Evolutionary conservation across 495 filamentous ascomycete species (phyloP).

Genomic region (Hyaloscypha hepaticicola): DNA sequence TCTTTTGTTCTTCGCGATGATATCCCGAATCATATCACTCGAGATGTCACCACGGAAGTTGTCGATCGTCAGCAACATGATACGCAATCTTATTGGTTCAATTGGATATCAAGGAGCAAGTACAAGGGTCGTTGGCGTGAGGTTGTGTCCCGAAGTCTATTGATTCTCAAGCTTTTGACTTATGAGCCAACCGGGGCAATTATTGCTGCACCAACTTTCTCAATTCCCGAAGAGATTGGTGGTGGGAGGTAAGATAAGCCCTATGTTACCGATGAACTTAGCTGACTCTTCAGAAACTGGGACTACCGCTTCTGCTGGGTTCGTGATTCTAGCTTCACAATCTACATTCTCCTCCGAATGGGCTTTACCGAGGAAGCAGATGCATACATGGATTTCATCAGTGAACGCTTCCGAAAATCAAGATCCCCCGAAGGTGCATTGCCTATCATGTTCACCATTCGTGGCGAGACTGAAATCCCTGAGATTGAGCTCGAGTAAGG

Average conservation of each 20-base stretch:
- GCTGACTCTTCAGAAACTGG: constrained; percentile 57
- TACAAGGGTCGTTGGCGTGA: constrained; percentile 72
- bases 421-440: constrained; percentile 50
- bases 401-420: constrained; percentile 57
- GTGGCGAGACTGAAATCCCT: constrained; percentile 68
- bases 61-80: constrained; percentile 60
- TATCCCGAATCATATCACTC: constrained; percentile 48
- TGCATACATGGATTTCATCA: constrained; percentile 73
- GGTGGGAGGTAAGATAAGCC: constrained; percentile 45
- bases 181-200: constrained; percentile 62
- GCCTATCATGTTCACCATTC: constrained; percentile 77
- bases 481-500: constrained; percentile 55
- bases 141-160: constrained; percentile 62
- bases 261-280: background rate
- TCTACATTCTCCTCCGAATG: constrained; percentile 72
- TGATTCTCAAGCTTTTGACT: constrained; percentile 71
- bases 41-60: constrained; percentile 49
- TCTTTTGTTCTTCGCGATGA: constrained; percentile 65
- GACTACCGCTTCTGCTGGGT: constrained; percentile 78
- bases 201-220: constrained; percentile 59
- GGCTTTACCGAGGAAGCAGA: constrained; percentile 74
- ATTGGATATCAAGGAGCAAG: constrained; percentile 66
- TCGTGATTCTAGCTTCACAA: constrained; percentile 69
- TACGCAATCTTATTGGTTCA: constrained; percentile 65
- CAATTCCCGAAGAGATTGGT: constrained; percentile 70